These are phyloP conservation scores for Candida easanensis DNA, from an alignment of 805 yeast genomes.

Conservation along the genomic window DNA sequence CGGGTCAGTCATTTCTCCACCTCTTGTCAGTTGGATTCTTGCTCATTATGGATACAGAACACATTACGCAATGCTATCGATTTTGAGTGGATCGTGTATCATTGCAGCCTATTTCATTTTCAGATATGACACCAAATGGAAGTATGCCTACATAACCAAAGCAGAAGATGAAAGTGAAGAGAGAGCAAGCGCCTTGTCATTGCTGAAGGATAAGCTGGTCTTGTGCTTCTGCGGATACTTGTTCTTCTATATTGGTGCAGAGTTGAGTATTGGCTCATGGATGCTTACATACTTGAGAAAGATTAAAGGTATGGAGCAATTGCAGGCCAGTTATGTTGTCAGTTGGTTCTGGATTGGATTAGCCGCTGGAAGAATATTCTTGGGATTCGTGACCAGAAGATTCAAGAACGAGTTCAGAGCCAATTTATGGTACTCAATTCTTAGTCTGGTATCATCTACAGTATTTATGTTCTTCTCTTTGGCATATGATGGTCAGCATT, in stretches of 20 bases:
- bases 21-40: slow-evolving; percentile 48
- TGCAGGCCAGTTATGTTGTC: slow-evolving; percentile 57
- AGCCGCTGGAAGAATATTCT: slow-evolving; percentile 56
- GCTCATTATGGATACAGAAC: slow-evolving; percentile 25
- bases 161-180: slow-evolving; percentile 24
- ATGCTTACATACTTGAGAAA: slow-evolving; percentile 58
- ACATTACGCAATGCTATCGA: slow-evolving; percentile 9
- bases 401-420: slow-evolving; percentile 44
- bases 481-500: slow-evolving; percentile 6
- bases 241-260: slow-evolving; percentile 66
- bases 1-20: slow-evolving; percentile 70
- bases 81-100: slow-evolving; percentile 23
- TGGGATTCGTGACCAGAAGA: slow-evolving; percentile 52
- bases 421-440: slow-evolving; percentile 32
- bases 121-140: slow-evolving; percentile 37
- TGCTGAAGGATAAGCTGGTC: slow-evolving; percentile 33
- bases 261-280: slow-evolving; percentile 72
- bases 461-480: slow-evolving; percentile 19
- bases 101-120: slow-evolving; percentile 41
- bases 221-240: slow-evolving; percentile 51
- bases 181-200: slow-evolving; percentile 10
- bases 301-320: slow-evolving; percentile 46
- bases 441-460: slow-evolving; percentile 32
- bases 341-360: slow-evolving; percentile 74
- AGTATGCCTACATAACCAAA: slow-evolving; percentile 27